Percentiles rank a stretch among this genome's conserved stretches.
These are phyloP conservation scores for Monascus ruber DNA, from an alignment of 2,329 filamentous ascomycete species.

Conservation along the genomic window DNA sequence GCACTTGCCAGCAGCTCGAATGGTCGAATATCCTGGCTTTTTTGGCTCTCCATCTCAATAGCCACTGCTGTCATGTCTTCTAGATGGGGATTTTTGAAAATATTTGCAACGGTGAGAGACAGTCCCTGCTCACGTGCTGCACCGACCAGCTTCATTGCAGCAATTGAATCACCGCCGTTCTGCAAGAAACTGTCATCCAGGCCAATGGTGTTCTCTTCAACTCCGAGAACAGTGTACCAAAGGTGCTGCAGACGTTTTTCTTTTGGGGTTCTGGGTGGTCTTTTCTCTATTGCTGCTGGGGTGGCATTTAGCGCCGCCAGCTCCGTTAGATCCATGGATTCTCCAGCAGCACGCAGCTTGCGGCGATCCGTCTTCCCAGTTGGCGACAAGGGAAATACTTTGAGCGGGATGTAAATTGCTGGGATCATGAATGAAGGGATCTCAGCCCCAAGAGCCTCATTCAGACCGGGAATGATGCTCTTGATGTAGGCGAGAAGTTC, in stretches of 20 bases:
- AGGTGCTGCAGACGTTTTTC: constrained; percentile 5
- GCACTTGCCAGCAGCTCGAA: too few species aligned
- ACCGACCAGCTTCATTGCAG: constrained; percentile 19
- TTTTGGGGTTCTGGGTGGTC: constrained; percentile 1
- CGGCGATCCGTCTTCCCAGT: constrained; percentile 26
- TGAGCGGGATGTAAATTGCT: constrained; percentile 20
- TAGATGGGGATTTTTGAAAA: too few species aligned
- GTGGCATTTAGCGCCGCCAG: neutral
- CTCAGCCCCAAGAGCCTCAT: neutral
- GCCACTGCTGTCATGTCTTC: too few species aligned
- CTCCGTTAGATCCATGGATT: neutral
- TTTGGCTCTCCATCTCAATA: too few species aligned
- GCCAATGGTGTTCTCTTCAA: constrained; percentile 1
- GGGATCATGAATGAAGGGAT: constrained; percentile 28
- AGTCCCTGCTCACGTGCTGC: too few species aligned
- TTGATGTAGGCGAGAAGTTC: neutral
- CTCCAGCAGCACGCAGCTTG: constrained; percentile 13
- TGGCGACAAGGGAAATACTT: constrained; percentile 23
- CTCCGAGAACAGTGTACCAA: constrained; percentile 7
- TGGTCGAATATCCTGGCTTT: too few species aligned
- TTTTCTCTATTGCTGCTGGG: neutral
- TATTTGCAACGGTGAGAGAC: too few species aligned
- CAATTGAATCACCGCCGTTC: constrained; percentile 14
- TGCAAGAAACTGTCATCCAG: constrained; percentile 13
- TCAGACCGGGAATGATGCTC: neutral